Evolutionary conservation across 176 grass and related monocot genomes (phyloP), one percentile per base, ranked within the genome.

Genomic region (Avena eriantha): DNA sequence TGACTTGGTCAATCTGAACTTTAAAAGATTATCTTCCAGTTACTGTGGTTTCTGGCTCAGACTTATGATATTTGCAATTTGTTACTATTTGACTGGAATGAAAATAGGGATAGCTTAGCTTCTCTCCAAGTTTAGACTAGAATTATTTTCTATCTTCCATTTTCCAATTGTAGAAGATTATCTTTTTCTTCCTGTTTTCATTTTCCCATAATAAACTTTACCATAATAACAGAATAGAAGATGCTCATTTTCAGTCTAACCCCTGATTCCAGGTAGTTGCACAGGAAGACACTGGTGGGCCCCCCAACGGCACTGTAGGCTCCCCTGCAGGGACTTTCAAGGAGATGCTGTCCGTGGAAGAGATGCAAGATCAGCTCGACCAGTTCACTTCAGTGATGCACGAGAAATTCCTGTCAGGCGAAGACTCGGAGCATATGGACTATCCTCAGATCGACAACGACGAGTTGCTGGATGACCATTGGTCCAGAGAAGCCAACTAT

Each of bases 321-420:
- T 17, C 47, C 4, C 31, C 33, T 35, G 49, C 64, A 34, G 66
- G 34, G n/a, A 51, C 85, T 21, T 86, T 36, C n/a, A 78, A 85
- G 73, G 73, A 86, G 21, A 92, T 78, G 46, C 39, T 92, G 34
- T 91, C 88, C n/a, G 48, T 31, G 5, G 92, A 95, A 67, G 96
- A 94, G 77, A 87, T 98, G 88, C 70, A 95, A 73, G 93, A 96
- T 73, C 93, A 92, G 46, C 79, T 98, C 53, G 92, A 95, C 26
- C 88, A 96, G 18, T 98, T 96, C 74, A 98, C 96, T 26, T 83
- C 36, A 0, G 71, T 94, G 89, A 98, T 98, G 96, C 93, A 98
- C n/a, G 82, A 92, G 18, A 98, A 95, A 82, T 96, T 98, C 69
- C 81, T 96, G 5, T 86, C 88, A 0, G 93, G 93, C 73, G 84